Evolutionary conservation across 2,329 filamentous ascomycete species (phyloP).

Genomic region (Setomelanomma holmii): DNA sequence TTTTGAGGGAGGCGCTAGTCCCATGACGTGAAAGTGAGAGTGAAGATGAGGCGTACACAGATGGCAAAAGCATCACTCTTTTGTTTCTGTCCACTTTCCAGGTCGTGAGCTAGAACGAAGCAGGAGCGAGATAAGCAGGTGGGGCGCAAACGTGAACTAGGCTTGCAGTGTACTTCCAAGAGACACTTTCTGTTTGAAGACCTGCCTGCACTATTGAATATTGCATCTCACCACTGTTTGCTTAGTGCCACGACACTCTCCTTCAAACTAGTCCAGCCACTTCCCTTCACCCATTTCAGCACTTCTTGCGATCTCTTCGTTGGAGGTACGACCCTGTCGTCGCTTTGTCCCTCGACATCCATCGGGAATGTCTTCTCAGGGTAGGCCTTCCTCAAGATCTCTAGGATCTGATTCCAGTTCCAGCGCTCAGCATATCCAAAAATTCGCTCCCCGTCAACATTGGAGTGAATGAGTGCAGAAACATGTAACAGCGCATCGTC

Average conservation of each 20-base stretch:
- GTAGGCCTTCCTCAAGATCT: constrained; percentile 46
- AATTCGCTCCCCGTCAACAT: constrained; percentile 58
- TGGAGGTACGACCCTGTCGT: constrained; percentile 25
- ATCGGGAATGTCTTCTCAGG: constrained; percentile 49
- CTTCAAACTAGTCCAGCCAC: constrained; percentile 37
- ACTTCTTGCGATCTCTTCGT: constrained; percentile 35
- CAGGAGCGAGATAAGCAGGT: too few relatives aligned
- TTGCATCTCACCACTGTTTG: constrained; percentile 12
- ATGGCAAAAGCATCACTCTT: too few relatives aligned
- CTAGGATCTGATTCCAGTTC: constrained; percentile 56
- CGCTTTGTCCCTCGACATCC: constrained; percentile 21
- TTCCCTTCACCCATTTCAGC: constrained; percentile 35
- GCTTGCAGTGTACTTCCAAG: too few relatives aligned
- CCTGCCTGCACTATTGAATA: neutral
- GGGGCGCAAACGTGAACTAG: too few relatives aligned
- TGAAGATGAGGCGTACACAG: neutral
- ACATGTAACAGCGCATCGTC: constrained; percentile 59
- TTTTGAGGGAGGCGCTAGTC: too few relatives aligned
- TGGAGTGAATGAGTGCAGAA: constrained; percentile 57
- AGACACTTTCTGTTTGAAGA: too few relatives aligned
- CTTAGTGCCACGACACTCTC: constrained; percentile 25
- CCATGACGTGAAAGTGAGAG: neutral
- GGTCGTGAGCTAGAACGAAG: too few relatives aligned
- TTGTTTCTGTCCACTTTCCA: too few relatives aligned
- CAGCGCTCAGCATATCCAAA: constrained; percentile 60